Conservation (phyloP, 768 basidiomycete species). For the Chalciporus pseudorubinellus region DNA sequence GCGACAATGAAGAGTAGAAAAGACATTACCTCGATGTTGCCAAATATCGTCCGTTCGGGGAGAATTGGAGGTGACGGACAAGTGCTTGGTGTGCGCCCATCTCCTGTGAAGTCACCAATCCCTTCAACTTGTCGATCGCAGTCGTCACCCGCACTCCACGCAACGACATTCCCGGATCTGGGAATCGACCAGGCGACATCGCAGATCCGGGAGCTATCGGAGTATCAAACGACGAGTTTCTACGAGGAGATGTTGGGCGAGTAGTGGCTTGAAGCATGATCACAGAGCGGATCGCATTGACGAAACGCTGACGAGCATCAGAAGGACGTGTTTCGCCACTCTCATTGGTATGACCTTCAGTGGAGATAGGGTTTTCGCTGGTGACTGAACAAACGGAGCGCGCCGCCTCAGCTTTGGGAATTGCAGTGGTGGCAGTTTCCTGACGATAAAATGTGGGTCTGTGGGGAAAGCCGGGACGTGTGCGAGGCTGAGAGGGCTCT, state of each 20-base stretch:
- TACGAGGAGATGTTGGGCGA: constrained; percentile 30
- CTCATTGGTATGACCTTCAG: constrained; percentile 30
- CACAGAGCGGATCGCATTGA: constrained; percentile 44
- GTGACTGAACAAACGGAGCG: constrained; percentile 26
- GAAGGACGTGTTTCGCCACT: constrained; percentile 23
- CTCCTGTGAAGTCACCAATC: constrained; percentile 40
- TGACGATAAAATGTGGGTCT: constrained; percentile 18
- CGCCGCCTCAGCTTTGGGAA: constrained; percentile 20
- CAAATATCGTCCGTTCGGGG: constrained; percentile 51
- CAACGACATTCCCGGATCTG: constrained; percentile 35
- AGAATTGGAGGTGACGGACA: constrained; percentile 54
- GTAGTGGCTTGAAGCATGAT: constrained; percentile 42
- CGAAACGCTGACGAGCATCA: constrained; percentile 38
- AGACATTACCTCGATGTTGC: constrained; percentile 48
- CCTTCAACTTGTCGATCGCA: constrained; percentile 42
- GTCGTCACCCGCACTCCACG: constrained; percentile 40
- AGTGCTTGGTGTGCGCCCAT: constrained; percentile 47
- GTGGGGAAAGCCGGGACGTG: constrained; percentile 9
- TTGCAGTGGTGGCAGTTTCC: constrained; percentile 16
- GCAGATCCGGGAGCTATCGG: constrained; percentile 22
- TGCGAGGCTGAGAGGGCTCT: constrained; percentile 19
- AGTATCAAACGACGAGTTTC: constrained; percentile 30
- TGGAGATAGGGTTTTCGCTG: constrained; percentile 27
- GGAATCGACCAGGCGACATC: constrained; percentile 32
- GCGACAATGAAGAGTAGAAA: constrained; percentile 5